Base-by-base conservation (phyloP, 2,329 filamentous ascomycete genomes). In the Xylaria sp. region DNA sequence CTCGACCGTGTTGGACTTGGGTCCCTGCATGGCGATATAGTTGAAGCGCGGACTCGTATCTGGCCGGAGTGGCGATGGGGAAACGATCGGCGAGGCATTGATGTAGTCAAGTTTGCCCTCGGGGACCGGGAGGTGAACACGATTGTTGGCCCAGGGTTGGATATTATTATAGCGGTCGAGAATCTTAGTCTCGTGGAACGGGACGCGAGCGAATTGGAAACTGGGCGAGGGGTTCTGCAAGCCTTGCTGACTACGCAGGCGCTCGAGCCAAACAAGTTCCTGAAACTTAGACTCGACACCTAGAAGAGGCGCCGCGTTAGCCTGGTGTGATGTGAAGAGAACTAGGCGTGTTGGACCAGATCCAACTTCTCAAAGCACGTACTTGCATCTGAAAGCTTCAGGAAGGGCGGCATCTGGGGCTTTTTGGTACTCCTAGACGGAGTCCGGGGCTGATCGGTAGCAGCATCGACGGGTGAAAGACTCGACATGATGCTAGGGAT, bases 21-120 rank as follows among this genome's bases (percentile, higher is more conserved):
- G 95, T 0, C 95, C 95, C 78, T 96, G 92, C 75, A 96, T 97
- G 54, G 93, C 95, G 69, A 99, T 97, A 76, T 96, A 98, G 56
- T 84, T 78, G 48, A 84, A 77, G 2, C 80, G 75, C 1, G 79
- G 77, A 8, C 74, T 72, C 10, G 68, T 60, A 3, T 69, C 65
- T 0, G 74, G 72, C 54, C 78, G 74, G 11, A 78, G 72, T 2
- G 76, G 74, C 1, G 83, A 80, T 52, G 79, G 67, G 11, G 92
- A 78, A 21, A 78, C 74, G 59, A 93, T 89, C 19, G 89, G 86
- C 10, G 90, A 93, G 38, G 91, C 91, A 73, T 95, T 95, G 77
- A 94, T 90, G 74, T 93, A 95, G 76, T 93, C 89, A 63, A 88
- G 84, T 64, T 87, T 80, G 37, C 85, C 89, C 15, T 90, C 84